Conservation (phyloP, 192 early-diverging fungal genomes). For the Umbelopsis vinacea region DNA sequence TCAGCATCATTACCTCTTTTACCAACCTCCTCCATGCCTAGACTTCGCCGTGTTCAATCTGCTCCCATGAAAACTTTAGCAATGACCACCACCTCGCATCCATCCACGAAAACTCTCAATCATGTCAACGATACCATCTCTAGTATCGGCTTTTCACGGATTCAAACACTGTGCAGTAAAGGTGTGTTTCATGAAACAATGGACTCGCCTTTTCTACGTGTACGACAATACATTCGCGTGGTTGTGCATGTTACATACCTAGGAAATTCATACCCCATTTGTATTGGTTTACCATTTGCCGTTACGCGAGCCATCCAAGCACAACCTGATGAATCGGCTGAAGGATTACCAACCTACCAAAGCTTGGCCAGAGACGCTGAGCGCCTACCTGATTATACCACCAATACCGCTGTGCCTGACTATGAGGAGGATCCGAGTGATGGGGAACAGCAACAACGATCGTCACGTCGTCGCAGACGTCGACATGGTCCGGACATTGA, state of each 20-base stretch:
- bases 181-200: constrained; percentile 20
- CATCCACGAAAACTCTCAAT: background rate
- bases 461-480: background rate
- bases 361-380: constrained; percentile 19
- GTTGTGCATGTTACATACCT: constrained; percentile 6
- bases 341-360: constrained; percentile 15
- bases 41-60: constrained; percentile 15
- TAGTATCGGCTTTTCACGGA: background rate
- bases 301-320: background rate
- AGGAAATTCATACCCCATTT: constrained; percentile 26
- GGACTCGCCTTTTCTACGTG: constrained; percentile 34
- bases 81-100: background rate
- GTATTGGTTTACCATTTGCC: constrained; percentile 23
- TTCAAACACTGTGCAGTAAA: constrained; percentile 5
- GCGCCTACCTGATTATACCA: constrained; percentile 7
- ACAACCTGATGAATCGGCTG: background rate
- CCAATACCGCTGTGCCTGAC: background rate
- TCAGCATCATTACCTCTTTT: too few species aligned
- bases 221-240: constrained; percentile 30
- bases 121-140: background rate
- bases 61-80: constrained; percentile 4
- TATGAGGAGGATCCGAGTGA: background rate
- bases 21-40: background rate
- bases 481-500: constrained; percentile 2
- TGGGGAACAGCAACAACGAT: background rate